A percentile compares a stretch with the other conserved stretches of the same genome.
Conservation (phyloP, 2,329 filamentous ascomycete genomes). For the Fusarium mundagurra region DNA sequence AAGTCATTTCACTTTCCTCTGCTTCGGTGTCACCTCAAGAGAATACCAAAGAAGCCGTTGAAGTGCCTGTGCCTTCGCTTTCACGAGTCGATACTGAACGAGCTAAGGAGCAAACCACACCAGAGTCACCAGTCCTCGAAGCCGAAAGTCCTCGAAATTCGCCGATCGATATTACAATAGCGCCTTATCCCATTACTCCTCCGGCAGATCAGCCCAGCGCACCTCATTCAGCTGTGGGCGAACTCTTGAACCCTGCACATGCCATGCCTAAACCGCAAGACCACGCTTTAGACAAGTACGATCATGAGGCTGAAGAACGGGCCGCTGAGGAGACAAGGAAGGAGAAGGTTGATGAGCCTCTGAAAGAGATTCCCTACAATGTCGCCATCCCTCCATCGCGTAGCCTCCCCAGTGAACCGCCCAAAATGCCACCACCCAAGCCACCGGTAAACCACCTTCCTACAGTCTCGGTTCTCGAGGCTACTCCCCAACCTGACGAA, state of each 20-base stretch:
- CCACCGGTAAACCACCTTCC: slow-evolving; percentile 54
- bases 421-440: slow-evolving; percentile 62
- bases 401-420: slow-evolving; percentile 62
- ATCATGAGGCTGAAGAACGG: slow-evolving; percentile 64
- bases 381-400: slow-evolving; percentile 65
- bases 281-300: slow-evolving; percentile 66
- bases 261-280: slow-evolving; percentile 70
- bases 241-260: slow-evolving; percentile 65
- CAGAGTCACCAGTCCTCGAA: slow-evolving; percentile 61
- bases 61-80: slow-evolving; percentile 18
- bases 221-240: slow-evolving; percentile 56
- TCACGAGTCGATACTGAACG: slow-evolving; percentile 41
- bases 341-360: slow-evolving; percentile 53
- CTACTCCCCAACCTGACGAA: slow-evolving; percentile 57
- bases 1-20: slow-evolving; percentile 62
- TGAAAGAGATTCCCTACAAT: slow-evolving; percentile 61
- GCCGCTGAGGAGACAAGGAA: slow-evolving; percentile 58
- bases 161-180: slow-evolving; percentile 67
- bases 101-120: slow-evolving; percentile 39
- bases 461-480: slow-evolving; percentile 53
- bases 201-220: slow-evolving; percentile 61
- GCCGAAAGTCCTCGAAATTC: slow-evolving; percentile 64
- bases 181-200: slow-evolving; percentile 73
- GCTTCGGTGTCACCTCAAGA: slow-evolving; percentile 43
- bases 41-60: slow-evolving; percentile 8